phyloP scores from a whole-genome alignment of 306 rosid species.

The Calophaca sinica region DNA sequence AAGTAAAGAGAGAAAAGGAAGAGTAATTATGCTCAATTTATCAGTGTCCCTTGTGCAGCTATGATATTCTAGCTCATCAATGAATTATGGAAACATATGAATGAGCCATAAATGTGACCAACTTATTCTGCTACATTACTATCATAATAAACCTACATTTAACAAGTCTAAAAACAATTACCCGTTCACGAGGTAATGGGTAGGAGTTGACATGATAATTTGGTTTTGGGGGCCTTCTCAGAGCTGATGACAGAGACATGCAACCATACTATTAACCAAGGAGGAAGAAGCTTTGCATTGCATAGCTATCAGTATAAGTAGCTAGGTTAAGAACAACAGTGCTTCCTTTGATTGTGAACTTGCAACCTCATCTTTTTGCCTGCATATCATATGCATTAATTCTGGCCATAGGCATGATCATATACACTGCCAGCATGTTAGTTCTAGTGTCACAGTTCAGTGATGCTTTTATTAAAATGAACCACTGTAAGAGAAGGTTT shows the following conservation, averaged over 20 bases:
- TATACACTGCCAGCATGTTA: not conserved
- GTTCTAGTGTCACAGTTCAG: constrained; percentile 5
- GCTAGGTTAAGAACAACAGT: constrained; percentile 23
- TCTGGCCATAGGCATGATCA: not conserved
- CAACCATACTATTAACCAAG: constrained; percentile 21
- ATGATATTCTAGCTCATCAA: constrained; percentile 18
- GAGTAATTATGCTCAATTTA: constrained; percentile 25
- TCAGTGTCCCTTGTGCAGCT: not conserved
- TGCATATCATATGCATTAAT: not conserved
- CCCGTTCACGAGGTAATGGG: not conserved
- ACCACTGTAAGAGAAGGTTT: not conserved
- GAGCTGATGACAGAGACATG: constrained; percentile 44
- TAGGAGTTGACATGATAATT: constrained; percentile 30
- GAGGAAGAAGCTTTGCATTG: constrained; percentile 22
- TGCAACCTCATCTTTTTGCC: constrained; percentile 23
- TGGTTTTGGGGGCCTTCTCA: not conserved
- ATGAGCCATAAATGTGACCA: constrained; percentile 27
- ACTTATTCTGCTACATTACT: constrained; percentile 7
- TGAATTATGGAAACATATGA: constrained; percentile 22
- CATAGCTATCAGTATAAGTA: constrained; percentile 34
- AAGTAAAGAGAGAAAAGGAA: constrained; percentile 22
- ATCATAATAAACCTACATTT: constrained; percentile 4
- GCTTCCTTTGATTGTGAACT: constrained; percentile 15
- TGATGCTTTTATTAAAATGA: not conserved
- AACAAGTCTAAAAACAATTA: constrained; percentile 27